Evolutionary conservation across 2,329 filamentous ascomycete genomes (phyloP).

Genomic region (Ilyonectria destructans): DNA sequence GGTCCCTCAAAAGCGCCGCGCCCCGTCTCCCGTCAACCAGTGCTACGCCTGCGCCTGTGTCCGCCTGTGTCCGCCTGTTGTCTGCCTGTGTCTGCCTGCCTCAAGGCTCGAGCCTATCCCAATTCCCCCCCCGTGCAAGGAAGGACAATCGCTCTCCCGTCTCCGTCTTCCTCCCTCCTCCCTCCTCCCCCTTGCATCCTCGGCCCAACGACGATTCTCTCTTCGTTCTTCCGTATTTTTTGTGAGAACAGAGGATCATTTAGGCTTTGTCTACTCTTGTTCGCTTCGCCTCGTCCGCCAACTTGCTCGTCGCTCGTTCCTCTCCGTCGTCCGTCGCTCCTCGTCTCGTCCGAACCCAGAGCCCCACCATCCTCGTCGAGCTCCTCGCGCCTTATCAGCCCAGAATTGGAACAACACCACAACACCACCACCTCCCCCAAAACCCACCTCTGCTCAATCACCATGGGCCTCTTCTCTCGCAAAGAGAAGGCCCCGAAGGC

Average conservation of each 20-base stretch:
- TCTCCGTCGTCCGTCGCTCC: slow-evolving; percentile 36
- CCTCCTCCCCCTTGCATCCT: slow-evolving; percentile 43
- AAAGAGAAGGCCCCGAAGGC: slow-evolving; percentile 67
- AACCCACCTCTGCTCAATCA: slow-evolving; percentile 38
- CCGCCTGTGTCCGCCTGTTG: too few relatives aligned
- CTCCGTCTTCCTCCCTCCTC: slow-evolving; percentile 25
- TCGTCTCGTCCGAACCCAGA: slow-evolving; percentile 34
- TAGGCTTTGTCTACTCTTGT: slow-evolving; percentile 6
- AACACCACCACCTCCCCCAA: slow-evolving; percentile 24
- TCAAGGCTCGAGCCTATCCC: slow-evolving; percentile 25
- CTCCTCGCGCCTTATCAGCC: slow-evolving; percentile 44
- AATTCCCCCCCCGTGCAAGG: slow-evolving; percentile 13
- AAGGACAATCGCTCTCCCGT: slow-evolving; percentile 22
- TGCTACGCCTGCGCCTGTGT: slow-evolving; percentile 8
- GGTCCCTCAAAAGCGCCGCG: slow-evolving; percentile 47
- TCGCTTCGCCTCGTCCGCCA: slow-evolving; percentile 37
- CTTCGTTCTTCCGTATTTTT: background rate
- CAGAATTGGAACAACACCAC: slow-evolving; percentile 35
- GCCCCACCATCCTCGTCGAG: slow-evolving; percentile 43
- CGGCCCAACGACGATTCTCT: slow-evolving; percentile 38
- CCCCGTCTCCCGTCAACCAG: slow-evolving; percentile 40
- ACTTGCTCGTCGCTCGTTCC: slow-evolving; percentile 44
- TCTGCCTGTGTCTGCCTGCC: slow-evolving; percentile 18
- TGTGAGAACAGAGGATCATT: background rate
- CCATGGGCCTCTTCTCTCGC: slow-evolving; percentile 72